A percentile compares a stretch with the other conserved stretches of the same genome.
Conservation (phyloP, 768 basidiomycete genomes). For the Porpolomopsis calyptriformis region DNA sequence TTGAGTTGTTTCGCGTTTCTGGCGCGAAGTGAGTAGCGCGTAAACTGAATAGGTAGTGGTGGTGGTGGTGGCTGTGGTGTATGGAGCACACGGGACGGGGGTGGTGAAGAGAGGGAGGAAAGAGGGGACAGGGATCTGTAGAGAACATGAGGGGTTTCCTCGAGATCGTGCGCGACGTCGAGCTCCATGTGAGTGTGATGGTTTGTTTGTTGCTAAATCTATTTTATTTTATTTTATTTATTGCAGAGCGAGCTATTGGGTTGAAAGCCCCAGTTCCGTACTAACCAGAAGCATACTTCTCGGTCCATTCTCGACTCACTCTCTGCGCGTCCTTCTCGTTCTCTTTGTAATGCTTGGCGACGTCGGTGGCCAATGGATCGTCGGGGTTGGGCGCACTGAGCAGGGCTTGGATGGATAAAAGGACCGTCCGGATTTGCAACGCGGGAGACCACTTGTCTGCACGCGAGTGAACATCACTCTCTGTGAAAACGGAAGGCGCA, state of each 20-base stretch:
- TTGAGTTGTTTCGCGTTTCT: slow-evolving; percentile 46
- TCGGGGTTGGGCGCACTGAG: slow-evolving; percentile 95
- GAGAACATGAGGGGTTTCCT: no score
- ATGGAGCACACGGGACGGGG: not conserved
- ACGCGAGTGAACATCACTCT: no score
- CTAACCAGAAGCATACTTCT: slow-evolving; percentile 54
- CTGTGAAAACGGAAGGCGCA: slow-evolving; percentile 19
- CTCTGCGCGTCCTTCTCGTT: slow-evolving; percentile 87
- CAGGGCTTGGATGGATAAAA: slow-evolving; percentile 94
- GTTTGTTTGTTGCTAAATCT: no score
- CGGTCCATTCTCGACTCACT: slow-evolving; percentile 93
- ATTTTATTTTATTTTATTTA: no score
- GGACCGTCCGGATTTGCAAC: slow-evolving; percentile 93
- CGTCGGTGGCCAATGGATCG: slow-evolving; percentile 88
- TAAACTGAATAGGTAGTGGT: slow-evolving; percentile 8
- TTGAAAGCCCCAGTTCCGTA: not conserved
- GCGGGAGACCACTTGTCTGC: slow-evolving; percentile 99
- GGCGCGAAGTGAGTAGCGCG: slow-evolving; percentile 45
- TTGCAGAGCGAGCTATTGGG: no score
- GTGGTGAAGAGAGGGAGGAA: not conserved
- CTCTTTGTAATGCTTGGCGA: slow-evolving; percentile 98
- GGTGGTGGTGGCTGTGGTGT: not conserved
- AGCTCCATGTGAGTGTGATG: no score
- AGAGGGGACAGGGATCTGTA: no score
- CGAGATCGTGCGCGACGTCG: no score